Conservation (phyloP, 2,329 filamentous ascomycete genomes). For the Fonsecaea pedrosoi region DNA sequence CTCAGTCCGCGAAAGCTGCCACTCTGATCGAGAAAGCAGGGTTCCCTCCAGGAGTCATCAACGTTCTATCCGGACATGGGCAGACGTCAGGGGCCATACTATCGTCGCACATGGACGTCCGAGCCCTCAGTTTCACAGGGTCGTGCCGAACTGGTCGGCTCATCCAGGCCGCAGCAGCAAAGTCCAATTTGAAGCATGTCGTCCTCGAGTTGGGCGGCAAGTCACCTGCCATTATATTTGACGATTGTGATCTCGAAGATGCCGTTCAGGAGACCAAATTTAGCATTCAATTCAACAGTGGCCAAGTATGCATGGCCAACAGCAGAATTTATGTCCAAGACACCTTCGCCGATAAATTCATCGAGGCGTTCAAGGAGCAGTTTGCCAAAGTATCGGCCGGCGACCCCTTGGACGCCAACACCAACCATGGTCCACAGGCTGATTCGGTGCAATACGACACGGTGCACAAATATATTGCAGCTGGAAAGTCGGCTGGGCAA, state of each 20-base stretch:
- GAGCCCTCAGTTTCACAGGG: conserved; percentile 81
- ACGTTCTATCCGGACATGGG: conserved; percentile 75
- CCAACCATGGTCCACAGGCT: conserved; percentile 54
- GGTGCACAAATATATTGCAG: conserved; percentile 51
- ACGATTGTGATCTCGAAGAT: conserved; percentile 64
- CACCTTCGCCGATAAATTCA: conserved; percentile 35
- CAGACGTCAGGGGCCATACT: conserved; percentile 71
- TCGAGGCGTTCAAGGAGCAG: conserved; percentile 45
- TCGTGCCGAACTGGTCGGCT: conserved; percentile 73
- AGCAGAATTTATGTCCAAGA: conserved; percentile 37
- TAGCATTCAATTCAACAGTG: conserved; percentile 64
- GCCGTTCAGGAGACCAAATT: conserved; percentile 54
- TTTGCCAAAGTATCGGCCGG: conserved; percentile 47
- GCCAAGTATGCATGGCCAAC: conserved; percentile 65
- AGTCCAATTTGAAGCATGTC: conserved; percentile 66
- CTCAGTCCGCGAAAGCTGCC: conserved; percentile 59
- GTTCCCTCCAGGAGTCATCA: conserved; percentile 78
- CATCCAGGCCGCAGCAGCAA: conserved; percentile 75
- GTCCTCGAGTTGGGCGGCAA: conserved; percentile 68
- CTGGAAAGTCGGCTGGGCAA: conserved; percentile 50
- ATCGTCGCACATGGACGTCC: conserved; percentile 69
- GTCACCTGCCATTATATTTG: conserved; percentile 63
- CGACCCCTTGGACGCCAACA: conserved; percentile 49
- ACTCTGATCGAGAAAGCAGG: conserved; percentile 73
- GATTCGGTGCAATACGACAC: conserved; percentile 53